phyloP scores from a whole-genome alignment of 768 basidiomycete species.

The Chlorophyllum brunneum region DNA sequence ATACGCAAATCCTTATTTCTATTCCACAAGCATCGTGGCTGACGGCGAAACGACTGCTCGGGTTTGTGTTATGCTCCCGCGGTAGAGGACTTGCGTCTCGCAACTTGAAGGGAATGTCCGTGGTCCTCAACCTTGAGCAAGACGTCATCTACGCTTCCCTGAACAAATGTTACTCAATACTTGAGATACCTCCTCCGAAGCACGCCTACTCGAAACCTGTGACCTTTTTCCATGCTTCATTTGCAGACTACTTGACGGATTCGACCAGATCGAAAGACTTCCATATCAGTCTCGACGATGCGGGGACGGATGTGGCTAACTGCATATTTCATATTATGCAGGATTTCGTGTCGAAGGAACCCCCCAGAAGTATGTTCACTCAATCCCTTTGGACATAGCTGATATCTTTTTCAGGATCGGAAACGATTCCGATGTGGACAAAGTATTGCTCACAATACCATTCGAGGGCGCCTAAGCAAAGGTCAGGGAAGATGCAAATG shows the following conservation, averaged over 20 bases:
- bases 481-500: too few relatives aligned
- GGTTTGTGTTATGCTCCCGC: background rate
- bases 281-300: constrained; percentile 12
- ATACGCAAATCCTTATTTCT: background rate
- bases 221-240: constrained; percentile 33
- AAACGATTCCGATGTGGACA: too few relatives aligned
- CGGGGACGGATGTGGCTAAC: background rate
- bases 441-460: too few relatives aligned
- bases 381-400: too few relatives aligned
- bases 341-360: background rate
- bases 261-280: background rate
- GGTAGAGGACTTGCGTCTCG: too few relatives aligned
- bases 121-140: background rate
- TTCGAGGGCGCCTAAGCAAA: too few relatives aligned
- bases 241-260: constrained; percentile 8
- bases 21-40: background rate
- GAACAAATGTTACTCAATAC: background rate
- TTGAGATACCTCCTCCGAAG: background rate
- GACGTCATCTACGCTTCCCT: background rate
- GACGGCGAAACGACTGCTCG: background rate
- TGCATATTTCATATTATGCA: background rate
- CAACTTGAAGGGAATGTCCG: background rate
- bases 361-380: too few relatives aligned
- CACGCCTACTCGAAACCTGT: background rate
- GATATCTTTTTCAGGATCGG: too few relatives aligned